A percentile compares a stretch with the other conserved stretches of the same genome.
phyloP scores from a whole-genome alignment of 139 green algal genomes.

The Spirogloea muscicola region DNA sequence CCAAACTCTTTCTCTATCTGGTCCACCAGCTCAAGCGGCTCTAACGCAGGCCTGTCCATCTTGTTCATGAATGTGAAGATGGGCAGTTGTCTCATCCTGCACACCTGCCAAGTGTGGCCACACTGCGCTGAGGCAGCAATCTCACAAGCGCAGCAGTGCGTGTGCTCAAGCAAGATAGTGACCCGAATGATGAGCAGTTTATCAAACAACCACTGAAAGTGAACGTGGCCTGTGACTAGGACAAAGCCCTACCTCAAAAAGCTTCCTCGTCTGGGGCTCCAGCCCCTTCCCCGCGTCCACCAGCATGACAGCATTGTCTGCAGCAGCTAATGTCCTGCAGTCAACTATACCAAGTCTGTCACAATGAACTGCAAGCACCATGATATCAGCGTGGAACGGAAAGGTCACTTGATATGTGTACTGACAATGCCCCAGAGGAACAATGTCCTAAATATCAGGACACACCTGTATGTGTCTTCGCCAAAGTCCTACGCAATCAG shows the following conservation, averaged over 20 bases:
- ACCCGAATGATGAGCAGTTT: too few species aligned
- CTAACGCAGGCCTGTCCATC: constrained; percentile 63
- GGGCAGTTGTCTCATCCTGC: constrained; percentile 56
- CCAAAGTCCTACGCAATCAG: constrained; percentile 61
- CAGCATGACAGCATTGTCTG: constrained; percentile 77
- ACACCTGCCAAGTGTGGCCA: too few species aligned
- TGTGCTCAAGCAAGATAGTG: too few species aligned
- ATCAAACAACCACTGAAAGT: too few species aligned
- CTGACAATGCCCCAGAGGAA: too few species aligned
- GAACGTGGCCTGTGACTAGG: too few species aligned
- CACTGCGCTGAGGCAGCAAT: too few species aligned
- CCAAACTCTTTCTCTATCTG: constrained; percentile 73
- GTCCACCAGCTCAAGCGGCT: constrained; percentile 74
- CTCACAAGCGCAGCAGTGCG: too few species aligned
- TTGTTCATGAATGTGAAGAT: constrained; percentile 73
- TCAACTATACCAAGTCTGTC: not conserved
- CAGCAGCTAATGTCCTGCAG: constrained; percentile 67
- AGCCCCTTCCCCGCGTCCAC: constrained; percentile 55
- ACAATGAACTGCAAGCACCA: too few species aligned
- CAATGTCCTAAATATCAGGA: too few species aligned
- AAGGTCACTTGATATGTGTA: too few species aligned
- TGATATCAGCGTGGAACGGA: too few species aligned
- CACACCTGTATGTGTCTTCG: constrained; percentile 62
- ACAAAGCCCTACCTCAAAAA: constrained; percentile 58
- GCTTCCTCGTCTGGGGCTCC: constrained; percentile 57